Evolutionary conservation across 1,284 basidiomycete species (phyloP).

Genomic region (Inonotus obliquus): DNA sequence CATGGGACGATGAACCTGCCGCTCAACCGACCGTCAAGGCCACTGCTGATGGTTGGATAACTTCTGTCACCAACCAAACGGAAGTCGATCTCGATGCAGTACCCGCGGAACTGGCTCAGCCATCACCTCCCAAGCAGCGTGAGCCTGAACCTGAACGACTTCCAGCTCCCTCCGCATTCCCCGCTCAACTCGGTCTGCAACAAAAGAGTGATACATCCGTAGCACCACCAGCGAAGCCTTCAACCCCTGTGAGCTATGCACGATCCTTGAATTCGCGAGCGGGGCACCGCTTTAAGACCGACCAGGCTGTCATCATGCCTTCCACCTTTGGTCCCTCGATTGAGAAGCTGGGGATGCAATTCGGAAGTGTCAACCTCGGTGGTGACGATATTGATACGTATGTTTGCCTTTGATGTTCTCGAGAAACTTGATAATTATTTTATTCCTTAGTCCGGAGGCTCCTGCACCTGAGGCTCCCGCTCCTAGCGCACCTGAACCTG

Average conservation of each 20-base stretch:
- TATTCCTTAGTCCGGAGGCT: slow-evolving; percentile 14
- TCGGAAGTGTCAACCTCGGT: slow-evolving; percentile 70
- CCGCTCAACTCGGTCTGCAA: slow-evolving; percentile 28
- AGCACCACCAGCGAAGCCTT: slow-evolving; percentile 32
- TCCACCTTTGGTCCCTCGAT: slow-evolving; percentile 50
- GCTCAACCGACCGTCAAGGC: slow-evolving; percentile 29
- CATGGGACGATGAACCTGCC: slow-evolving; percentile 68
- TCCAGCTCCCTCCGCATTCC: slow-evolving; percentile 27
- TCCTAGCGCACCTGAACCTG: slow-evolving; percentile 27
- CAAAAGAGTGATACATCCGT: slow-evolving; percentile 28
- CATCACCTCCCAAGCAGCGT: slow-evolving; percentile 25
- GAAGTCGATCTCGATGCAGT: slow-evolving; percentile 14
- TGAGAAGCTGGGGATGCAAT: slow-evolving; percentile 80
- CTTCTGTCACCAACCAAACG: slow-evolving; percentile 25
- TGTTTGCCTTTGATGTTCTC: slow-evolving; percentile 24
- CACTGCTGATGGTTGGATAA: slow-evolving; percentile 36
- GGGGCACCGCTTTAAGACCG: slow-evolving; percentile 62
- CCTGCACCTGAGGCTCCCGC: slow-evolving; percentile 29
- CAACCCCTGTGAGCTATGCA: slow-evolving; percentile 31
- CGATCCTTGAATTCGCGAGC: slow-evolving; percentile 41
- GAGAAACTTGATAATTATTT: not conserved
- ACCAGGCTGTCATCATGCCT: slow-evolving; percentile 75
- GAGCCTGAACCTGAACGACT: slow-evolving; percentile 30
- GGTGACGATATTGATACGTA: slow-evolving; percentile 53
- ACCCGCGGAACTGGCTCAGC: slow-evolving; percentile 11